Evolutionary conservation across 1,284 basidiomycete genomes (phyloP), one percentile per base, ranked within the genome.

Genomic region (Ceratobasidium sp.): DNA sequence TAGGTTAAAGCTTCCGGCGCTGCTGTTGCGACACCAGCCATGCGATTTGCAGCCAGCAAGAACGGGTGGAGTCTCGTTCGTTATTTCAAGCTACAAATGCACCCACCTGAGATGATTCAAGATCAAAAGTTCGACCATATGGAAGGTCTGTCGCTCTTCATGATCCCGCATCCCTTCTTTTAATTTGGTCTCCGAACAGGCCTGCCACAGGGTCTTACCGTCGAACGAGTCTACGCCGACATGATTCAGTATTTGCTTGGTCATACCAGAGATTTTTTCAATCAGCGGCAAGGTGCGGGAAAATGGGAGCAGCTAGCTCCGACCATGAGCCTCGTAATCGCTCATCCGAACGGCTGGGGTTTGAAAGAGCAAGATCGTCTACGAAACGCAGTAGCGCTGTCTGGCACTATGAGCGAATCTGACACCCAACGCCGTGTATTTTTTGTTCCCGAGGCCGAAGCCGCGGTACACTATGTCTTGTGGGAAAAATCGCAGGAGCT

Each of bases 311-410:
- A 56, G 54, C 25, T 69, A 2, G n/a, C n/a, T 2, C 67, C 34
- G 15, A 43, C n/a, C 9, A 57, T 69, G 67, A 32, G 8, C 15
- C 51, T 69, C 22, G 52, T 69, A 2, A 25, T 69, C 34, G 67
- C 67, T n/a, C 67, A 69, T n/a, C 67, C 67, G 22, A 69, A 69
- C n/a, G 67, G 67, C 13, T 69, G 57, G 56, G 65, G 65, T 51
- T 15, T 49, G 43, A 22, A 44, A 22, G 56, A 71, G 17, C 69
- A 62, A 32, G 56, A 32, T 1, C 40, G 40, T 3, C 44, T 71
- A 22, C 69, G 69, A 32, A 5, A 15, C 1, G 40, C 69, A 8
- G 56, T 61, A 1, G 56, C 7, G 2, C 8, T 49, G 40, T 44
- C 56, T 22, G 69, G 69, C 1, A 44, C 51, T 15, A 69, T 69